phyloP scores from a whole-genome alignment of 495 filamentous ascomycete genomes.

The Neurospora sublineolata region DNA sequence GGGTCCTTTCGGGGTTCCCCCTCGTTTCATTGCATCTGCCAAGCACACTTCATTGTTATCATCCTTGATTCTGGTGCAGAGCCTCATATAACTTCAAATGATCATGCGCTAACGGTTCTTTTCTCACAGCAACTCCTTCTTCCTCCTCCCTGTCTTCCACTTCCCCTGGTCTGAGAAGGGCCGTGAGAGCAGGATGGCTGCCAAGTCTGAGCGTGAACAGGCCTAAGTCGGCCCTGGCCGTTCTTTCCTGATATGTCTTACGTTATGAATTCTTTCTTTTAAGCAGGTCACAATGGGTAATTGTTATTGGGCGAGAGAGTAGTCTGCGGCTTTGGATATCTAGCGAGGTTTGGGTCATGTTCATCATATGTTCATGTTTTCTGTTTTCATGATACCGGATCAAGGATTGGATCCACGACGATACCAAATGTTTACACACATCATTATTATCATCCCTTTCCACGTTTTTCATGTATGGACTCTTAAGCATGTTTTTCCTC shows the following conservation, averaged over 20 bases:
- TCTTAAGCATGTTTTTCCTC: not conserved
- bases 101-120: constrained; percentile 6
- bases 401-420: not conserved
- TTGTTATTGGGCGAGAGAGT: not conserved
- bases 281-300: not conserved
- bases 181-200: constrained; percentile 39
- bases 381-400: not conserved
- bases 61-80: constrained; percentile 7
- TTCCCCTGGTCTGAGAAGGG: constrained; percentile 95
- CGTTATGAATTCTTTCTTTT: not conserved
- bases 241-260: not conserved
- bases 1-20: not conserved
- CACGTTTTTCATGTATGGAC: not conserved
- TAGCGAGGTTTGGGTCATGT: not conserved
- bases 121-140: constrained; percentile 68
- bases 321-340: not conserved
- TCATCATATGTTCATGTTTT: not conserved
- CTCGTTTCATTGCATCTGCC: constrained; percentile 7
- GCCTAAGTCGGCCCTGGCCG: constrained; percentile 11
- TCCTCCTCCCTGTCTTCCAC: constrained; percentile 86
- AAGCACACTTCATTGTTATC: constrained; percentile 14
- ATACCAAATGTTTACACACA: not conserved
- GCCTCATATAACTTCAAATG: constrained; percentile 3
- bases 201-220: constrained; percentile 23
- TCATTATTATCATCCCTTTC: not conserved